Evolutionary conservation across 2,329 filamentous ascomycete species (phyloP).

Genomic region (Colletotrichum tropicicola): DNA sequence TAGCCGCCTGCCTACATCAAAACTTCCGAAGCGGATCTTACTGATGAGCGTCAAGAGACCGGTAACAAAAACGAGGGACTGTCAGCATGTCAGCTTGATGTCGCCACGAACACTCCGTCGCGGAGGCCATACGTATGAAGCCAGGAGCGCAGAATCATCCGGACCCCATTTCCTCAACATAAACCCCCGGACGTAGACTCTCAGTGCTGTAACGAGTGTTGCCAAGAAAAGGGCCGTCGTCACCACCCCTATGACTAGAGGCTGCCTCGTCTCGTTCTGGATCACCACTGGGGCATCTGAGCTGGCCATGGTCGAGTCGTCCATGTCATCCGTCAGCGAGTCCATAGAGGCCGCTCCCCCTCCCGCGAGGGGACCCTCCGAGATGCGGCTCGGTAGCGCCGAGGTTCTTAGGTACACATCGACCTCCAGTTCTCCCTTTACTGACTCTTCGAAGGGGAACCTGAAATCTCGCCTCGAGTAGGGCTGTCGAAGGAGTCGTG

Average conservation of each 20-base stretch:
- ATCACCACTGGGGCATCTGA: neutral
- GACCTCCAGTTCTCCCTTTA: no score
- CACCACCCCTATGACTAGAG: conserved; percentile 13
- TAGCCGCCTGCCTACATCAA: neutral
- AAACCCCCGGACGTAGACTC: conserved; percentile 8
- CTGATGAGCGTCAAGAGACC: conserved; percentile 21
- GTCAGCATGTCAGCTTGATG: neutral
- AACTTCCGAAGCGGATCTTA: neutral
- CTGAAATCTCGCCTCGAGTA: no score
- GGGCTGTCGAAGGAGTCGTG: no score
- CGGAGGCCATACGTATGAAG: conserved; percentile 14
- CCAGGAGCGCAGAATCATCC: conserved; percentile 7
- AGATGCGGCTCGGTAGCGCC: neutral
- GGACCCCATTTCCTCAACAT: conserved; percentile 13
- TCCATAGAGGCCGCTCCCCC: neutral
- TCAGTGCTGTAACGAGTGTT: neutral
- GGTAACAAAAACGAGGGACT: neutral
- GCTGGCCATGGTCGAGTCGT: neutral
- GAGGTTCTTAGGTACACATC: no score
- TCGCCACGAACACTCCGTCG: neutral
- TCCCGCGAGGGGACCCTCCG: neutral
- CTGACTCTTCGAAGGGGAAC: no score
- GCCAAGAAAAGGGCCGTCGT: neutral
- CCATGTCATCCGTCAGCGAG: neutral
- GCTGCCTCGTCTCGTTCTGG: neutral